A percentile compares a stretch with the other conserved stretches of the same genome.
Conservation (phyloP, 2,329 filamentous ascomycete genomes). For the Emmonsiellopsis sp. region DNA sequence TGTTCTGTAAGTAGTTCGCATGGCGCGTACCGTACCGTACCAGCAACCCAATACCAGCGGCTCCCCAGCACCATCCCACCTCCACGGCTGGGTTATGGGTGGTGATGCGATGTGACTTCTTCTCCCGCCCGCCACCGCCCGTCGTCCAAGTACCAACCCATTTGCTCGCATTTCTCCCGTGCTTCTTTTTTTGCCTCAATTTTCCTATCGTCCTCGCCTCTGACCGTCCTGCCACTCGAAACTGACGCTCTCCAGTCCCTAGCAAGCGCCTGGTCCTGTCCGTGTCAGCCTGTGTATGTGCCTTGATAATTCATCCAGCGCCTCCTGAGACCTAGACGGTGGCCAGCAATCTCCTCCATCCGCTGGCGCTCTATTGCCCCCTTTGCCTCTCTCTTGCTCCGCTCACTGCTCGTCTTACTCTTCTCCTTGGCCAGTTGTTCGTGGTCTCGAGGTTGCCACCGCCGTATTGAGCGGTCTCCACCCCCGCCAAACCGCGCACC, state of each 20-base stretch:
- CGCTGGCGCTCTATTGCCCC: neutral
- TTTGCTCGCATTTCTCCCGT: neutral
- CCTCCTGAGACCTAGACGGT: neutral
- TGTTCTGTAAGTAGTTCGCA: neutral
- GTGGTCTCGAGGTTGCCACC: neutral
- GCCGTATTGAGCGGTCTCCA: neutral
- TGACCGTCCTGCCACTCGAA: neutral
- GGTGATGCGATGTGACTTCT: neutral
- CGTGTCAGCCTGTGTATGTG: neutral
- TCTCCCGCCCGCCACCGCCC: constrained; percentile 3
- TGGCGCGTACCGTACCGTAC: neutral
- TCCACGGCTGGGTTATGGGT: too few relatives aligned
- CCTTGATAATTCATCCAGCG: neutral
- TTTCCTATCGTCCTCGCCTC: neutral
- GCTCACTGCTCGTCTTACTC: neutral
- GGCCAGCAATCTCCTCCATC: neutral
- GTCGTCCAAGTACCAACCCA: constrained; percentile 1
- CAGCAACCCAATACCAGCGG: neutral
- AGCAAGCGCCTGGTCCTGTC: neutral
- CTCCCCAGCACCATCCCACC: neutral
- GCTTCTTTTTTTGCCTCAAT: neutral
- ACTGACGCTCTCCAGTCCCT: neutral
- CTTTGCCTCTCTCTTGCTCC: neutral
- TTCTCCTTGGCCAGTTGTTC: neutral
- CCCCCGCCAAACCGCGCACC: neutral